Evolutionary conservation across 2,329 filamentous ascomycete genomes (phyloP), one percentile per base, ranked within the genome.

Genomic region (Fusarium acutatum): DNA sequence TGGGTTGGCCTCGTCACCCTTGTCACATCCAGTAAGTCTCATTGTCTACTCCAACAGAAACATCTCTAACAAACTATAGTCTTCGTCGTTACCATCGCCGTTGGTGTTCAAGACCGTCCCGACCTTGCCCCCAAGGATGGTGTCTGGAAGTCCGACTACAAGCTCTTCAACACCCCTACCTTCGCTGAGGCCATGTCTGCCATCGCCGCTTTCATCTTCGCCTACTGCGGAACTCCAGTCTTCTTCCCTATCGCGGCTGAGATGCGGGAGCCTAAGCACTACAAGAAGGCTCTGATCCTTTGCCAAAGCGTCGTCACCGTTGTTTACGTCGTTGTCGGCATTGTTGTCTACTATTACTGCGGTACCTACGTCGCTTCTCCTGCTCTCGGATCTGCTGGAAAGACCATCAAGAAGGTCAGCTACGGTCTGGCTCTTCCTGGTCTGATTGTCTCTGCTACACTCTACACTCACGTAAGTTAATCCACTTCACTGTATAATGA

Each of bases 331-430:
- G 67, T 79, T 9, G 80, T 84, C 9, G 79, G 79, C 13, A 72
- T 80, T 2, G 82, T 86, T 1, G 82, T 87, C 6, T 87, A 87
- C 78, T 82, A 83, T 60, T 86, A 79, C 74, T 86, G 83, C 69
- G 85, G 86, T 2, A 83, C 83, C 2, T 86, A 83, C 56, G 84
- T 87, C 4, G 82, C 85, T 1, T 86, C 84, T 1, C 86, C 85
- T 0, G 84, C 85, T n/a, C 81, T 87, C 8, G 86, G 85, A 13
- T 85, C 84, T 7, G 85, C 84, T 3, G 85, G 85, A 10, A 34
- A 59, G 4, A 67, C 76, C 1, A 78, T 85, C 58, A 86, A 86
- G 80, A 86, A 82, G 69, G 72, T 86, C 24, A 80, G 77, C 62
- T 87, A 87, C 57, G 85, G 84, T 3, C 57, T 81, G 0, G 79